phyloP scores from a whole-genome alignment of 805 yeast species.

The Zygosaccharomyces bisporus region DNA sequence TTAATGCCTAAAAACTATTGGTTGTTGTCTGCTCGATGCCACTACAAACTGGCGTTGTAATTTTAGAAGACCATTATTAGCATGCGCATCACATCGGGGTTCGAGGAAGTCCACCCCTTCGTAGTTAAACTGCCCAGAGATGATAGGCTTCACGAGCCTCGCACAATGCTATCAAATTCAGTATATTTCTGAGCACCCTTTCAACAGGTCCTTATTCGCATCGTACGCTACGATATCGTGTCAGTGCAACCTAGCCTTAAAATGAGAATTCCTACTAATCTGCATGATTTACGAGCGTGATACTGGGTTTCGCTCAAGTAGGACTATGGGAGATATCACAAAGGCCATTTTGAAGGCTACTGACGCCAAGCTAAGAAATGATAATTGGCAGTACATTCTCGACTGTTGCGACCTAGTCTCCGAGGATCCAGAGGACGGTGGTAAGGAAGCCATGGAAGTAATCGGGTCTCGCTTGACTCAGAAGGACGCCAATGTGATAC shows the following conservation, averaged over 20 bases:
- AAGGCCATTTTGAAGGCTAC: slow-evolving; percentile 49
- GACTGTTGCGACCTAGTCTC: slow-evolving; percentile 65
- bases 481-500: slow-evolving; percentile 60
- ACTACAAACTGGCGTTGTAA: too few species aligned
- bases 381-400: slow-evolving; percentile 63
- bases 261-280: too few species aligned
- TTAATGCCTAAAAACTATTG: too few species aligned
- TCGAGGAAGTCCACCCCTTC: too few species aligned
- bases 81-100: too few species aligned
- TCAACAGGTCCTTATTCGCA: not conserved
- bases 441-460: slow-evolving; percentile 39
- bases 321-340: slow-evolving; percentile 13
- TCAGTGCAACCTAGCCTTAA: too few species aligned
- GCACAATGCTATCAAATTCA: too few species aligned
- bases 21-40: too few species aligned
- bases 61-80: too few species aligned
- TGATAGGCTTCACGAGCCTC: too few species aligned
- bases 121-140: too few species aligned
- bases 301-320: not conserved
- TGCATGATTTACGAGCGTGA: too few species aligned
- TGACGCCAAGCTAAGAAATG: slow-evolving; percentile 55
- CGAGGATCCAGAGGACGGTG: slow-evolving; percentile 56
- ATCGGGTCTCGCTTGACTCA: slow-evolving; percentile 47
- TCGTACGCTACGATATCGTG: not conserved
- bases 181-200: not conserved